phyloP scores from a whole-genome alignment of 371 early-diverging fungal genomes.

The Mucor racemosus region DNA sequence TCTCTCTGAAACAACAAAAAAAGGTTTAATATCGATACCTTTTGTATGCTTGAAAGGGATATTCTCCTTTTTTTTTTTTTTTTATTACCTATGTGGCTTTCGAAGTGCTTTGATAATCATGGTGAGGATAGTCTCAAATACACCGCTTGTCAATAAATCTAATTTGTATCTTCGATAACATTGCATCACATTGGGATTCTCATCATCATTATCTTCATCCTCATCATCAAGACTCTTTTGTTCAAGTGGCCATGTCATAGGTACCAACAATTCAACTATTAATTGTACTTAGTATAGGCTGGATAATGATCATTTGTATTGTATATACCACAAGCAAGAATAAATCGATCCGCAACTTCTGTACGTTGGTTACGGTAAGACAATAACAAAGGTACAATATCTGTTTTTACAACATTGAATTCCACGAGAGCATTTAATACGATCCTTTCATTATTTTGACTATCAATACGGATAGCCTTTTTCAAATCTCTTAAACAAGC shows the following conservation, averaged over 20 bases:
- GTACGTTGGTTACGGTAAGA: slow-evolving; percentile 49
- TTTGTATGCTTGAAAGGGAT: neutral
- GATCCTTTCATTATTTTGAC: slow-evolving; percentile 60
- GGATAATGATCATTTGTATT: no score
- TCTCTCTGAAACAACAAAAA: slow-evolving; percentile 41
- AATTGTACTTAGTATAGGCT: neutral
- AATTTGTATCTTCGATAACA: slow-evolving; percentile 71
- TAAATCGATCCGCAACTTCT: slow-evolving; percentile 53
- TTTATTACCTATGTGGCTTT: slow-evolving; percentile 56
- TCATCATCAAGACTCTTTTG: slow-evolving; percentile 38
- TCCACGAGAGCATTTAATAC: slow-evolving; percentile 74
- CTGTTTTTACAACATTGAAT: slow-evolving; percentile 72
- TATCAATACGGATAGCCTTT: slow-evolving; percentile 76
- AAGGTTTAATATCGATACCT: neutral
- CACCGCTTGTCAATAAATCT: slow-evolving; percentile 62
- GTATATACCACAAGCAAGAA: slow-evolving; percentile 59
- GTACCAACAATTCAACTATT: slow-evolving; percentile 75
- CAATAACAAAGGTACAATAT: slow-evolving; percentile 81
- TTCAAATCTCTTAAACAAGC: slow-evolving; percentile 55
- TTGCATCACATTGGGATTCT: slow-evolving; percentile 56
- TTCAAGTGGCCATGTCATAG: slow-evolving; percentile 70
- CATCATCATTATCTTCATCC: slow-evolving; percentile 48
- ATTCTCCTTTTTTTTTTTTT: neutral
- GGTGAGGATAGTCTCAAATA: slow-evolving; percentile 51
- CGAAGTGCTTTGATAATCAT: slow-evolving; percentile 59